phyloP scores from a whole-genome alignment of 1,139 yeast species.

The Blastobotrys capitulatus region DNA sequence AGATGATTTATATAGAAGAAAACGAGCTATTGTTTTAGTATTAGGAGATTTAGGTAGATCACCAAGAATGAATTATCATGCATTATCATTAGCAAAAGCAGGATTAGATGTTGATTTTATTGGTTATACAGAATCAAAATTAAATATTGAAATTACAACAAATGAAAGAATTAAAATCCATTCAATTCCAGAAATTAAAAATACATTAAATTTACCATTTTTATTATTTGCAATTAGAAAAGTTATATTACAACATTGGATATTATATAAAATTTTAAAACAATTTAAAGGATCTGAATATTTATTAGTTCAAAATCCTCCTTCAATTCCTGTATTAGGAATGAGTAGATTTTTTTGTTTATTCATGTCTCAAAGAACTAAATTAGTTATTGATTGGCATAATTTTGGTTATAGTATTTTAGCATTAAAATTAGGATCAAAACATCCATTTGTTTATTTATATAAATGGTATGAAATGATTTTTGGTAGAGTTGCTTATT shows the following conservation, averaged over 20 bases:
- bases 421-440: constrained; percentile 51
- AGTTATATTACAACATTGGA: constrained; percentile 49
- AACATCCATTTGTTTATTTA: constrained; percentile 58
- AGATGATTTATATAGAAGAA: constrained; percentile 31
- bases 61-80: constrained; percentile 93
- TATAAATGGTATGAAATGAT: constrained; percentile 40
- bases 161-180: constrained; percentile 26
- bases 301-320: constrained; percentile 83
- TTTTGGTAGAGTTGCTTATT: constrained; percentile 58
- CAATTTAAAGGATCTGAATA: constrained; percentile 58
- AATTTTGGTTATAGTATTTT: constrained; percentile 84
- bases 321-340: constrained; percentile 76
- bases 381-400: constrained; percentile 91
- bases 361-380: constrained; percentile 51
- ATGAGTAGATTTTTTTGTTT: constrained; percentile 53
- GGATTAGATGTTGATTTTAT: constrained; percentile 78
- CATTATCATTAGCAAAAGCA: constrained; percentile 60
- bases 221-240: constrained; percentile 55
- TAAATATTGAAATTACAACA: constrained; percentile 27
- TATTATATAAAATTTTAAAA: constrained; percentile 45
- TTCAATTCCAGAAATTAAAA: constrained; percentile 43
- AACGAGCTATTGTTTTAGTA: constrained; percentile 68
- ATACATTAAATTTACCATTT: constrained; percentile 45
- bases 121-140: constrained; percentile 59
- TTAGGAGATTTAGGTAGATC: constrained; percentile 94